phyloP scores from a whole-genome alignment of 306 rosid genomes.

The Canavalia gladiata region DNA sequence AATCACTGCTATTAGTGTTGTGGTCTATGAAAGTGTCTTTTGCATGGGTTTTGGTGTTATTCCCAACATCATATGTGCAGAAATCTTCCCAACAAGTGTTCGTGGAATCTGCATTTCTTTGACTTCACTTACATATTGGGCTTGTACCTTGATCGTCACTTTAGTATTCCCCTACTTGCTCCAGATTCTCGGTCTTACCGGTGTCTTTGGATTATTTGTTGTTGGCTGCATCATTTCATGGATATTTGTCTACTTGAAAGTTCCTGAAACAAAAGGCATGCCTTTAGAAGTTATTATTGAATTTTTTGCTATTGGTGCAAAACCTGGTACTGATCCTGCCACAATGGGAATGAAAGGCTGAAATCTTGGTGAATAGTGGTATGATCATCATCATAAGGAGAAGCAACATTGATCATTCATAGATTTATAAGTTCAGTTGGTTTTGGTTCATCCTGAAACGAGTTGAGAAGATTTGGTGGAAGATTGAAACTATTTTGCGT shows the following conservation, averaged over 20 bases:
- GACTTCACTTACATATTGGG: conserved; percentile 73
- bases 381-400: conserved; percentile 18
- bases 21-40: conserved; percentile 67
- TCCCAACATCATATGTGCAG: conserved; percentile 75
- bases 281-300: conserved; percentile 81
- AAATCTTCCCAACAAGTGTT: conserved; percentile 73
- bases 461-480: conserved; percentile 41
- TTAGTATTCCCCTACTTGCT: conserved; percentile 64
- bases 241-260: conserved; percentile 74
- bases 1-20: conserved; percentile 59
- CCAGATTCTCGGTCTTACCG: conserved; percentile 62
- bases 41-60: conserved; percentile 76
- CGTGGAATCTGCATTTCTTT: conserved; percentile 77
- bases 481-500: conserved; percentile 31
- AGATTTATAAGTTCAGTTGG: conserved; percentile 23
- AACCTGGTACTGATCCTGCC: conserved; percentile 61
- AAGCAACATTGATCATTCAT: conserved; percentile 14
- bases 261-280: conserved; percentile 87
- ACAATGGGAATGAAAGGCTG: conserved; percentile 50
- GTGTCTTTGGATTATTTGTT: conserved; percentile 66
- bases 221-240: conserved; percentile 66
- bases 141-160: conserved; percentile 65
- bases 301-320: conserved; percentile 71
- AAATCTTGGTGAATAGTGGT: neutral
- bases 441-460: conserved; percentile 21